A percentile compares a stretch with the other conserved stretches of the same genome.
These are phyloP conservation scores for Pleoardoris graminearum DNA, from an alignment of 2,329 filamentous ascomycete species.

Conservation along the genomic window DNA sequence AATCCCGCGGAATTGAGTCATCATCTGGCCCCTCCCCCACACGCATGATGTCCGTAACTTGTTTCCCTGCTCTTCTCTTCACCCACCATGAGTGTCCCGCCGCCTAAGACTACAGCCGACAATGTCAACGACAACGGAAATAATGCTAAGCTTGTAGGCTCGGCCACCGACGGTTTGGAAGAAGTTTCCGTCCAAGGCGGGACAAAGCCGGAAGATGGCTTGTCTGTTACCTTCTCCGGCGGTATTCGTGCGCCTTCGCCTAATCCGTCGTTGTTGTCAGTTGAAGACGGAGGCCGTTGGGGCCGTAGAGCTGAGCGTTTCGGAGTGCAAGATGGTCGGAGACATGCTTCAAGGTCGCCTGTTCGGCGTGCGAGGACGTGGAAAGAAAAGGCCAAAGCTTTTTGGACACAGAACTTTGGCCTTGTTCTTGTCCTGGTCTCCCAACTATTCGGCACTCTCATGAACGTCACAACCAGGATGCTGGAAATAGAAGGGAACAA, in stretches of 20 bases:
- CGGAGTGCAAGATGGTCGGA: constrained; percentile 15
- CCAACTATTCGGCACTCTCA: constrained; percentile 79
- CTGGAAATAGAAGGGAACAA: constrained; percentile 70
- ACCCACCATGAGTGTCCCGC: constrained; percentile 28
- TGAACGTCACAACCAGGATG: constrained; percentile 81
- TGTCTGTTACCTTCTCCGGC: constrained; percentile 31
- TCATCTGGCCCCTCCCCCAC: constrained; percentile 5
- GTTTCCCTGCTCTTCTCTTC: not conserved
- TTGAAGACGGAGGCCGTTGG: constrained; percentile 36
- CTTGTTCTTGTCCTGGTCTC: constrained; percentile 72
- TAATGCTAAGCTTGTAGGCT: constrained; percentile 20
- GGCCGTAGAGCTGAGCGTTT: constrained; percentile 27
- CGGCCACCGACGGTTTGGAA: constrained; percentile 10
- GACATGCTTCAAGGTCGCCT: constrained; percentile 30
- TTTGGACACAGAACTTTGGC: constrained; percentile 71
- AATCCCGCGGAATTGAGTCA: constrained; percentile 5
- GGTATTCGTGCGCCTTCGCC: constrained; percentile 40
- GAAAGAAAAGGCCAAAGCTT: constrained; percentile 28
- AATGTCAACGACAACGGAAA: constrained; percentile 17
- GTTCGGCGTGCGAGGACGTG: constrained; percentile 22
- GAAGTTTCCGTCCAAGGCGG: constrained; percentile 30
- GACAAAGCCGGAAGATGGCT: constrained; percentile 32
- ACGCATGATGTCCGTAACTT: not conserved
- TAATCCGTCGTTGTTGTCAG: constrained; percentile 38
- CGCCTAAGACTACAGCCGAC: constrained; percentile 22